Percentiles rank a stretch among this genome's conserved stretches.
These are phyloP conservation scores for Mucor lusitanicus DNA, from an alignment of 371 early-diverging fungal species.

Conservation along the genomic window DNA sequence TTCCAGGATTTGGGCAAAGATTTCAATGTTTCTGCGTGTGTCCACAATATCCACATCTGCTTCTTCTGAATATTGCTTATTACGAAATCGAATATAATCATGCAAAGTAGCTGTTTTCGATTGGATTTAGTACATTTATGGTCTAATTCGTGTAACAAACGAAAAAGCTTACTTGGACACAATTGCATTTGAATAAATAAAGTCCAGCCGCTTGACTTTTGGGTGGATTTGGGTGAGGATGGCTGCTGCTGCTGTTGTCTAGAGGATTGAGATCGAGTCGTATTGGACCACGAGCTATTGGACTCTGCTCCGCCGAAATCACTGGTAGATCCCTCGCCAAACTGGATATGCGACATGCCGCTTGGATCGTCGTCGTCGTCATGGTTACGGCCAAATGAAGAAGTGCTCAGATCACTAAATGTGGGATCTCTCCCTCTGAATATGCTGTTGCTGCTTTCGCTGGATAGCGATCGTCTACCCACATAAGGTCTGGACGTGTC, in stretches of 20 bases:
- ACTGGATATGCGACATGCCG: slow-evolving; percentile 23
- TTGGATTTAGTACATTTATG: neutral
- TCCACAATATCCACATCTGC: slow-evolving; percentile 37
- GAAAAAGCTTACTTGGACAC: slow-evolving; percentile 61
- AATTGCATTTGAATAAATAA: slow-evolving; percentile 89
- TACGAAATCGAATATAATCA: slow-evolving; percentile 45
- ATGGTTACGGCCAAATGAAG: neutral
- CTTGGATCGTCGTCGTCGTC: neutral
- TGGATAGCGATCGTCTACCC: neutral
- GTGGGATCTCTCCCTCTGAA: slow-evolving; percentile 25
- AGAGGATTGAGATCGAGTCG: neutral
- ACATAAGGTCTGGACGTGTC: neutral
- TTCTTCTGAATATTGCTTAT: slow-evolving; percentile 22
- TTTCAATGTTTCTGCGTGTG: slow-evolving; percentile 43
- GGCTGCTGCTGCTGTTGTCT: neutral
- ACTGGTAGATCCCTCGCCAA: slow-evolving; percentile 9
- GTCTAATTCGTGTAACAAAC: neutral
- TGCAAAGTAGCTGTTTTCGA: slow-evolving; percentile 38
- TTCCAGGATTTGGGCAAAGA: slow-evolving; percentile 59
- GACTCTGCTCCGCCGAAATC: neutral
- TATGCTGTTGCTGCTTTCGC: neutral
- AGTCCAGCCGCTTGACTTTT: slow-evolving; percentile 43
- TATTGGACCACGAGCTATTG: neutral
- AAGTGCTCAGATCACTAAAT: neutral
- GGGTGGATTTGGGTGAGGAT: neutral